A percentile compares a stretch with the other conserved stretches of the same genome.
Conservation (phyloP, 2,329 filamentous ascomycete species). For the Calycina herbarum region DNA sequence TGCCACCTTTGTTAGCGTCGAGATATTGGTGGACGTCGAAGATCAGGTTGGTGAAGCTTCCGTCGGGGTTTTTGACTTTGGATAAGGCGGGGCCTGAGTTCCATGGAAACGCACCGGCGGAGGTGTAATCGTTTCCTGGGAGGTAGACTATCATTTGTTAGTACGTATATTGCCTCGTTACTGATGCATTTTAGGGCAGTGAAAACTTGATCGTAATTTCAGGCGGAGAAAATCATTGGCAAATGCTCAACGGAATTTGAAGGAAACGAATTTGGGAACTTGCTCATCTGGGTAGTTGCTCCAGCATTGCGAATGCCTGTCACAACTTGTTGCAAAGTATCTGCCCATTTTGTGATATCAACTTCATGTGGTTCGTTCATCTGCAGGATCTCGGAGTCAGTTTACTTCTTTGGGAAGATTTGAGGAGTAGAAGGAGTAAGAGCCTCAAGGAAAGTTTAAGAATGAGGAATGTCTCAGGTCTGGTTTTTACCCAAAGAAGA, state of each 20-base stretch:
- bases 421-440: no score
- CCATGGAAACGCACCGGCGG: slow-evolving; percentile 49
- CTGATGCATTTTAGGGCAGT: no score
- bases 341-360: slow-evolving; percentile 57
- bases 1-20: slow-evolving; percentile 57
- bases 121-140: slow-evolving; percentile 60
- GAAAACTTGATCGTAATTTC: no score
- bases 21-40: slow-evolving; percentile 64
- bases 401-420: no score
- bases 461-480: no score
- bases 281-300: slow-evolving; percentile 57
- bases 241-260: no score
- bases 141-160: slow-evolving; percentile 49
- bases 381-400: slow-evolving; percentile 49
- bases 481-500: no score
- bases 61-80: slow-evolving; percentile 58
- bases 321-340: slow-evolving; percentile 62
- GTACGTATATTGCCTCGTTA: neutral
- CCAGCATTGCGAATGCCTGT: slow-evolving; percentile 64
- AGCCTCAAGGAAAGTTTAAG: no score
- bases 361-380: slow-evolving; percentile 55
- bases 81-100: slow-evolving; percentile 52
- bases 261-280: neutral
- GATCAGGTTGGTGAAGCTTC: slow-evolving; percentile 53
- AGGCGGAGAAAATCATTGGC: no score